A percentile compares a stretch with the other conserved stretches of the same genome.
Conservation (phyloP, 805 yeast genomes). For the Starmerella potacharoeniae region DNA sequence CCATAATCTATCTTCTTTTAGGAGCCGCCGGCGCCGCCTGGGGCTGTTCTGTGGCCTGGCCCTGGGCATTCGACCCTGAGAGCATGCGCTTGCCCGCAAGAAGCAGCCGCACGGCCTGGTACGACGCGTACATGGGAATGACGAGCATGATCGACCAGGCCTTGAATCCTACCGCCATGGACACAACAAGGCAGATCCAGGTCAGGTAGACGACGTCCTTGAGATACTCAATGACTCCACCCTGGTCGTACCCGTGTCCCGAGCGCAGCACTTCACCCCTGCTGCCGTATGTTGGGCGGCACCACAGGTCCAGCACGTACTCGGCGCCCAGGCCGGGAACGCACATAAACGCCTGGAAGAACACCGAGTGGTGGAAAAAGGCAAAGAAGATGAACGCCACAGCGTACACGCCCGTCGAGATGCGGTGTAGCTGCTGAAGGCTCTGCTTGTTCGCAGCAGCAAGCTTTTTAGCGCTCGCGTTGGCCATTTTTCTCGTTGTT, state of each 20-base stretch:
- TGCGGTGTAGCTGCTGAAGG: slow-evolving; percentile 28
- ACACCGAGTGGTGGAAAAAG: slow-evolving; percentile 36
- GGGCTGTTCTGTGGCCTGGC: neutral
- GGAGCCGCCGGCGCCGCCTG: too few species aligned
- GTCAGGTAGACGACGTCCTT: slow-evolving; percentile 61
- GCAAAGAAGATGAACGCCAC: slow-evolving; percentile 33
- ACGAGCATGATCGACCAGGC: slow-evolving; percentile 46
- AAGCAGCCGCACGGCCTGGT: slow-evolving; percentile 19
- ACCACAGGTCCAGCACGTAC: slow-evolving; percentile 45
- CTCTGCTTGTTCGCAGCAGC: slow-evolving; percentile 30
- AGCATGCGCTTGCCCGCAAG: slow-evolving; percentile 17
- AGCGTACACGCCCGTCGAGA: slow-evolving; percentile 33
- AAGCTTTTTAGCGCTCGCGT: slow-evolving; percentile 35
- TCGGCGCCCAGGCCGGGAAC: slow-evolving; percentile 37
- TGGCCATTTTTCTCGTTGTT: slow-evolving; percentile 30
- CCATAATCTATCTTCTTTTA: too few species aligned
- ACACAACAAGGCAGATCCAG: slow-evolving; percentile 43
- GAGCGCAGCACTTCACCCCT: slow-evolving; percentile 34
- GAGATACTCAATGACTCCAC: slow-evolving; percentile 61
- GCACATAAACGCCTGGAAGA: slow-evolving; percentile 36
- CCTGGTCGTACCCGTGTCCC: slow-evolving; percentile 51
- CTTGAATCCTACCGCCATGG: slow-evolving; percentile 44
- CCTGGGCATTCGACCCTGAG: slow-evolving; percentile 2
- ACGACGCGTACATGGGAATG: slow-evolving; percentile 18
- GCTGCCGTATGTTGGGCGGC: slow-evolving; percentile 48